A percentile compares a stretch with the other conserved stretches of the same genome.
These are phyloP conservation scores for Xylaria sp. DNA, from an alignment of 2,329 filamentous ascomycete species.

Conservation along the genomic window DNA sequence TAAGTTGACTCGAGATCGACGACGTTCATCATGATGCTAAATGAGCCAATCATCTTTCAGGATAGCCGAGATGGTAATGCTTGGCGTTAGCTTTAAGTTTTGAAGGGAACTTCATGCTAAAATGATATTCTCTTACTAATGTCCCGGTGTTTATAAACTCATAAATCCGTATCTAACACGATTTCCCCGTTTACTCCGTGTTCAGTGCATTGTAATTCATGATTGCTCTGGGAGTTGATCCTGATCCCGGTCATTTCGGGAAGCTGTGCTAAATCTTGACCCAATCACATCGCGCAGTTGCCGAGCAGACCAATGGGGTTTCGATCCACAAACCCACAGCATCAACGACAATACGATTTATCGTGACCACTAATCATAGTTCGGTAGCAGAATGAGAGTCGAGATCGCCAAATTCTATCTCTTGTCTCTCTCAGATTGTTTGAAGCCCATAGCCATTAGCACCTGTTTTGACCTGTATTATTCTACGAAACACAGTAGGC, in stretches of 20 bases:
- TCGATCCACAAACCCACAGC: conserved; percentile 1
- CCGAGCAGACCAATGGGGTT: conserved; percentile 3
- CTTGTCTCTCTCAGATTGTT: neutral
- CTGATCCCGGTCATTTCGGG: neutral
- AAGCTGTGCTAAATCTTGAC: neutral
- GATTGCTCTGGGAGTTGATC: neutral
- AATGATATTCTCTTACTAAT: neutral
- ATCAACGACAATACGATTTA: neutral
- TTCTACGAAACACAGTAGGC: neutral
- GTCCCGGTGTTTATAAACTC: neutral
- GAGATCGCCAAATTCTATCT: neutral
- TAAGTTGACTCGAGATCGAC: neutral
- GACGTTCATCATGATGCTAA: neutral
- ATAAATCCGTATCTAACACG: neutral
- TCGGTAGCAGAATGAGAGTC: neutral
- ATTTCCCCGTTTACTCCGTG: neutral
- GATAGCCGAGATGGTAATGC: conserved; percentile 4
- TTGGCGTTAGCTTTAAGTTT: neutral
- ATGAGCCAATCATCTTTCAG: neutral
- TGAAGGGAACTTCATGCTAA: neutral
- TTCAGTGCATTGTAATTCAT: neutral
- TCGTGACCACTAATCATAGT: neutral
- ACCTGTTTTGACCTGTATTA: neutral
- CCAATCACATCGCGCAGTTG: neutral
- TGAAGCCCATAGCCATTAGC: neutral